Evolutionary conservation across 331 rosid species (phyloP), one percentile per base, ranked within the genome.

Genomic region (Saraca asoca): DNA sequence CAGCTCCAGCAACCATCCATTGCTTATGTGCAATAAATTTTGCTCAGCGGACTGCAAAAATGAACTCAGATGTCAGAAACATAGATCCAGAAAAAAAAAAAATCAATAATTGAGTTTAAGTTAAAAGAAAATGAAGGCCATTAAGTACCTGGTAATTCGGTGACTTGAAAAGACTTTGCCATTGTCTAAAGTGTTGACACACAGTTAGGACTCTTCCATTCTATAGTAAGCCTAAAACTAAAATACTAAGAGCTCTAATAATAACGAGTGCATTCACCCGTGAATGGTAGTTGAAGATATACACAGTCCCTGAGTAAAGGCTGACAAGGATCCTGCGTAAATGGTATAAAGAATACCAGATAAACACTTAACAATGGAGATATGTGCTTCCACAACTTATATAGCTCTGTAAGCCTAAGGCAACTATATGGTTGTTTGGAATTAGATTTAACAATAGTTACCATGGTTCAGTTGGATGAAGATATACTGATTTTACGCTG

Each of bases 391-490:
- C n/a, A n/a, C n/a, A n/a, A n/a, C n/a, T n/a, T n/a, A n/a, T n/a
- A n/a, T n/a, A n/a, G n/a, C n/a, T n/a, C n/a, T n/a, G n/a, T n/a
- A n/a, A n/a, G n/a, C n/a, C n/a, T n/a, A n/a, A n/a, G n/a, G n/a
- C n/a, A n/a, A n/a, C n/a, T n/a, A n/a, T n/a, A n/a, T n/a, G n/a
- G n/a, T n/a, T n/a, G n/a, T n/a, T n/a, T n/a, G n/a, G n/a, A n/a
- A n/a, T n/a, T n/a, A n/a, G n/a, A n/a, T n/a, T n/a, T n/a, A n/a
- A n/a, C n/a, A n/a, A n/a, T n/a, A n/a, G n/a, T 71, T 87, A 87
- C 94, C 94, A 94, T 94, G 99, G 99, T 54, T 94, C 99, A 62
- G 97, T 86, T 44, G 99, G 97, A 83, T 94, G 99, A 34, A 94
- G 89, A 86, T 94, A 97, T 81, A 88, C 99, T 62, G 97, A 94